A percentile compares a stretch with the other conserved stretches of the same genome.
Evolutionary conservation across 495 filamentous ascomycete genomes (phyloP).

Genomic region (Rusavskia elegans): DNA sequence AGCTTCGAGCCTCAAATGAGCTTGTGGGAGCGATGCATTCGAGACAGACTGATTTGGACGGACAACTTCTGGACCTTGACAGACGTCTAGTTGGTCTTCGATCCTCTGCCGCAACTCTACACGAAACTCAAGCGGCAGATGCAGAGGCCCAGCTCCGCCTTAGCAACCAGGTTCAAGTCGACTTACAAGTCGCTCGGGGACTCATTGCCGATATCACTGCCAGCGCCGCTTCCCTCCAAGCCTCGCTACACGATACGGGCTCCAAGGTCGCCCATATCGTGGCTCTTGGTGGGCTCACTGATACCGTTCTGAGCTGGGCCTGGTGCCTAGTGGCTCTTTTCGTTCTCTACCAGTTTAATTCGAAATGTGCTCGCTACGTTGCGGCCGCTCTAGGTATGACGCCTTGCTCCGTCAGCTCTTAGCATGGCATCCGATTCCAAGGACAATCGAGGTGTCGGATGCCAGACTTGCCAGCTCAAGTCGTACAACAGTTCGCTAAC

Average conservation of each 20-base stretch:
- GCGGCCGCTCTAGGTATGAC: not conserved
- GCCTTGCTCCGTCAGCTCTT: not conserved
- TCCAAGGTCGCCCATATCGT: conserved; percentile 19
- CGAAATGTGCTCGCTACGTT: not conserved
- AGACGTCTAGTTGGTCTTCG: conserved; percentile 21
- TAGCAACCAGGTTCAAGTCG: conserved; percentile 18
- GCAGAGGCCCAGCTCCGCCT: conserved; percentile 21
- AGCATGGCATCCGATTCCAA: too few relatives aligned
- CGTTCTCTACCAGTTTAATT: not conserved
- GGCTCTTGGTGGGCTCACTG: conserved; percentile 10
- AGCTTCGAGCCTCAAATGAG: conserved; percentile 21
- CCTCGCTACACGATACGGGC: conserved; percentile 24
- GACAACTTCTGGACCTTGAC: conserved; percentile 25
- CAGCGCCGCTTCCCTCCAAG: conserved; percentile 25
- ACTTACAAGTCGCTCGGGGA: conserved; percentile 21
- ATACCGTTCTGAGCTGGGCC: conserved; percentile 1
- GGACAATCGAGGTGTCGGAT: too few relatives aligned
- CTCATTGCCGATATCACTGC: conserved; percentile 23
- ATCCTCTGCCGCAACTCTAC: conserved; percentile 20
- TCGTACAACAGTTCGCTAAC: not conserved
- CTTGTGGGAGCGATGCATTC: conserved; percentile 8
- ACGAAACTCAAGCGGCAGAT: conserved; percentile 23
- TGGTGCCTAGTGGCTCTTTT: not conserved
- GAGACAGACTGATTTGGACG: conserved; percentile 8
- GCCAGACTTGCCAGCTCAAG: too few relatives aligned